Percentiles rank a stretch among this genome's conserved stretches.
These are phyloP conservation scores for Echinosophora koreensis DNA, from an alignment of 306 rosid species.

Conservation along the genomic window DNA sequence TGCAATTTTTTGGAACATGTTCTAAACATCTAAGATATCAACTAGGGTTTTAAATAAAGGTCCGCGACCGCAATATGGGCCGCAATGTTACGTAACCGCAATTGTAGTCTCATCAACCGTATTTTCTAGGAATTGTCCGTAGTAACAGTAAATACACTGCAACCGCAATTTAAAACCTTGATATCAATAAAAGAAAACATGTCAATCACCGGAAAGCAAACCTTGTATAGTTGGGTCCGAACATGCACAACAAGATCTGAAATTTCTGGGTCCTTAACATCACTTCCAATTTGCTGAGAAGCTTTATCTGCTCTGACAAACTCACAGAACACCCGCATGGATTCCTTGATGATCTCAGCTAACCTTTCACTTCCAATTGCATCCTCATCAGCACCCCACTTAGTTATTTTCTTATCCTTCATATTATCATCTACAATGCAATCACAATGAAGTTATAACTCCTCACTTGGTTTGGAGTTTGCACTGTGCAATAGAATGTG, in stretches of 20 bases:
- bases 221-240: slow-evolving; percentile 65
- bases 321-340: slow-evolving; percentile 62
- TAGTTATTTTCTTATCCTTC: slow-evolving; percentile 53
- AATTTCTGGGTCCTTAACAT: slow-evolving; percentile 51
- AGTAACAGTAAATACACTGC: too few relatives aligned
- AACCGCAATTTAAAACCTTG: too few relatives aligned
- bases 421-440: slow-evolving; percentile 57
- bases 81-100: too few relatives aligned
- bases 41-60: too few relatives aligned
- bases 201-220: slow-evolving; percentile 20
- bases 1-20: too few relatives aligned
- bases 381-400: slow-evolving; percentile 49
- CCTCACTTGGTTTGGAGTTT: background rate
- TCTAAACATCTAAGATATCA: too few relatives aligned
- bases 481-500: background rate
- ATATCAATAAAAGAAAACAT: too few relatives aligned
- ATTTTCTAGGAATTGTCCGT: too few relatives aligned
- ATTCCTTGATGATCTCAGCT: slow-evolving; percentile 59
- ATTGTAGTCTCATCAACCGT: too few relatives aligned
- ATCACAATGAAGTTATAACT: background rate
- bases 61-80: too few relatives aligned
- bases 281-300: slow-evolving; percentile 43
- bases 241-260: slow-evolving; percentile 49
- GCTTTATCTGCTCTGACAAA: slow-evolving; percentile 62
- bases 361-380: slow-evolving; percentile 46